Base-by-base conservation (phyloP, 2,329 filamentous ascomycete species). In the Fusarium sulawesiense region DNA sequence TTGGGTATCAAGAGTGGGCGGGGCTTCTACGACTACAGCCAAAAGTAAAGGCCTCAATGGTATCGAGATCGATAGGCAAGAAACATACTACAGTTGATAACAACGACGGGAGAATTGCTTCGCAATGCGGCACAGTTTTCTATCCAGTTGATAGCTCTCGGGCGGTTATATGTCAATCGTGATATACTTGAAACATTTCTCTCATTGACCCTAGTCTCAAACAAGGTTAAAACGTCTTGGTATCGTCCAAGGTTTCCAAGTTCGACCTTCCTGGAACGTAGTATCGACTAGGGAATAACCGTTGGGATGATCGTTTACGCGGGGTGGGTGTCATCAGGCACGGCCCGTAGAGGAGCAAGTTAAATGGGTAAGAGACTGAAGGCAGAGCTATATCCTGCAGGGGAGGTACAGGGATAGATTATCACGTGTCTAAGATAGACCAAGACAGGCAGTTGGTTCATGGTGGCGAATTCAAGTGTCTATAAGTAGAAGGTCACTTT, bases 1-100 rank as follows among this genome's bases (percentile, higher is more conserved):
- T 44, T 78, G 6, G 77, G 77, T 6, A 68, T 76, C 2, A 78
- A 78, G 32, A 78, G 67, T 18, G 76, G 77, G 2, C 68, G 51
- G 12, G 77, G 77, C 0, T 78, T 78, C 29, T 78, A 77, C 40
- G 51, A 73, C 6, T 76, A 77, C 6, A 27, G 34, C 3, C 40
- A 20, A 16, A 34, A 29, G 14, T 66, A 46, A 44, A 29, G 1
- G 8, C 14, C 7, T 7, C 18, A 37, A 37, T 6, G 34, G 18
- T 37, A 12, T 12, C 34, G 10, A 37, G 34, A 37, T 37, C 34
- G 10, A 12, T n/a, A 37, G 18, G 34, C 34, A n/a, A 12, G 34
- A n/a, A 37, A 37, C 18, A 37, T 37, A n/a, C 34, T n/a, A 12
- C 11, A n/a, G 34, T 37, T 12, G 18, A 37, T 6, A 18, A 4